Conservation (phyloP, 352 stramenopile species). For the Phytophthora pistaciae region DNA sequence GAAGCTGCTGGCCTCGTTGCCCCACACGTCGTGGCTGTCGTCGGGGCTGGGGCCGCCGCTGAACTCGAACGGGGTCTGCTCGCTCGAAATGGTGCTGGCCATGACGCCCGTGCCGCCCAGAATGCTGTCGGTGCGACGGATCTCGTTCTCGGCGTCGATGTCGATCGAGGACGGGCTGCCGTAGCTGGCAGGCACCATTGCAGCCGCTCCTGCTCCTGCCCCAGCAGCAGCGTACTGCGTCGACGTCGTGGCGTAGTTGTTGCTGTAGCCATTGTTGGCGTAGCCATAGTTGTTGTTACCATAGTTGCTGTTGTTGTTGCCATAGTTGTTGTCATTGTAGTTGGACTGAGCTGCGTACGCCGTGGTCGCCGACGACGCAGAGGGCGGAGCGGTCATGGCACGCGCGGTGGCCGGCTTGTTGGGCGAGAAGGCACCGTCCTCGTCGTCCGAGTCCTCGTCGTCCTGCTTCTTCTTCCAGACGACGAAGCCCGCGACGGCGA, state of each 20-base stretch:
- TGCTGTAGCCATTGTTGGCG: background rate
- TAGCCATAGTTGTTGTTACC: conserved; percentile 26
- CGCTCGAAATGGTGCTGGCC: conserved; percentile 22
- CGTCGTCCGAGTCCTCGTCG: conserved; percentile 74
- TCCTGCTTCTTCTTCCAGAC: conserved; percentile 67
- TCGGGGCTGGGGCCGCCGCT: conserved; percentile 45
- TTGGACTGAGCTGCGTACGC: conserved; percentile 36
- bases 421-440: conserved; percentile 43
- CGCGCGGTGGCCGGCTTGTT: conserved; percentile 25
- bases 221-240: conserved; percentile 34
- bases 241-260: conserved; percentile 18
- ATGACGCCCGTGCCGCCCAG: conserved; percentile 43
- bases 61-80: conserved; percentile 42
- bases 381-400: conserved; percentile 27
- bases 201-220: background rate
- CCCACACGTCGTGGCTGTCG: conserved; percentile 50
- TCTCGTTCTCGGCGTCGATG: conserved; percentile 31
- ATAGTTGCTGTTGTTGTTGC: conserved; percentile 15
- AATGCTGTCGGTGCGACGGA: conserved; percentile 53
- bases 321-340: conserved; percentile 26
- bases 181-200: conserved; percentile 45
- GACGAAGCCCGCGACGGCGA: conserved; percentile 64
- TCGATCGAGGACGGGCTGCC: conserved; percentile 59
- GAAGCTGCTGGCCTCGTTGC: conserved; percentile 45
- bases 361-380: conserved; percentile 29